These are phyloP conservation scores for Debaryomycetaceae sp. DNA, from an alignment of 1,139 yeast genomes.

Conservation along the genomic window DNA sequence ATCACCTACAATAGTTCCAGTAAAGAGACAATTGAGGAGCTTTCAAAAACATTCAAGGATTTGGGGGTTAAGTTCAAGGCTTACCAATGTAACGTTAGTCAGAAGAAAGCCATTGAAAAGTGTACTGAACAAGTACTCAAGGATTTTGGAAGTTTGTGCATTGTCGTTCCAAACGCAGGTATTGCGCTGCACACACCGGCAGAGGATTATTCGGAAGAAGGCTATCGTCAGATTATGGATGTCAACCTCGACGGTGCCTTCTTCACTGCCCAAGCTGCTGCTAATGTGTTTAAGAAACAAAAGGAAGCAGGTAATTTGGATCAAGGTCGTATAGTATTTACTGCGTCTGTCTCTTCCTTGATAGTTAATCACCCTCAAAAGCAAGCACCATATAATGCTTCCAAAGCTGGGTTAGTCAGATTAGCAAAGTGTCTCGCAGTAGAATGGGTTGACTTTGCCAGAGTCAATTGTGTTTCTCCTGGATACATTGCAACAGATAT, in stretches of 20 bases:
- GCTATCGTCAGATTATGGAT: constrained; percentile 10
- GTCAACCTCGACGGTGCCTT: constrained; percentile 25
- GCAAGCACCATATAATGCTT: constrained; percentile 47
- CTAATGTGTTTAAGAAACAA: constrained; percentile 23
- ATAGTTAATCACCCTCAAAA: constrained; percentile 45
- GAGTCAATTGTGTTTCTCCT: constrained; percentile 19
- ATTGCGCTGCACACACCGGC: constrained; percentile 16
- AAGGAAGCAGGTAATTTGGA: constrained; percentile 12
- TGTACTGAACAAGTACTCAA: constrained; percentile 18
- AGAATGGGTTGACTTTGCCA: constrained; percentile 41
- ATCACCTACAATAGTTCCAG: constrained; percentile 40
- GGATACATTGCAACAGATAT: constrained; percentile 13
- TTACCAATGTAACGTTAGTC: constrained; percentile 48
- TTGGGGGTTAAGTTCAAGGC: constrained; percentile 56
- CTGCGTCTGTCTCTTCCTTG: constrained; percentile 53
- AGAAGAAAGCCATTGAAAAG: constrained; percentile 14
- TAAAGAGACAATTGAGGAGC: background rate
- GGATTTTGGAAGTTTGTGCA: constrained; percentile 21
- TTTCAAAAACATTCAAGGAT: constrained; percentile 2
- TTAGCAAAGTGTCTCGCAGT: constrained; percentile 44
- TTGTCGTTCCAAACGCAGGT: constrained; percentile 29
- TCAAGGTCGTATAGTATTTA: constrained; percentile 48
- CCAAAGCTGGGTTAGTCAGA: constrained; percentile 48
- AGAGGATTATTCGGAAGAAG: constrained; percentile 17
- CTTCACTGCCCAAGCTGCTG: constrained; percentile 28